Evolutionary conservation across 2,329 filamentous ascomycete genomes (phyloP).

Genomic region (Colletotrichum sp.): DNA sequence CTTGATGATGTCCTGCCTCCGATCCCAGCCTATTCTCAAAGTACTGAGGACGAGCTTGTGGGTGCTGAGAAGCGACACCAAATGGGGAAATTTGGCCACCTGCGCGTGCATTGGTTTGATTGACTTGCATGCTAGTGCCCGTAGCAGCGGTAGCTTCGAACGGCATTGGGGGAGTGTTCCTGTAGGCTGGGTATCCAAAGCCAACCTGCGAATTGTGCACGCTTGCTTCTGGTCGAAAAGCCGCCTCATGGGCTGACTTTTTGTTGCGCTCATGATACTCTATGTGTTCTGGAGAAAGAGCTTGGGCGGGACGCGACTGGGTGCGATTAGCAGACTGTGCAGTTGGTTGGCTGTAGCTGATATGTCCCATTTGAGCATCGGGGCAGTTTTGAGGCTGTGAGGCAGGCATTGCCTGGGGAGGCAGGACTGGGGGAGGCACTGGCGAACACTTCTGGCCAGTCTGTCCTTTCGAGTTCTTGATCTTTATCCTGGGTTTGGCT

Average conservation of each 20-base stretch:
- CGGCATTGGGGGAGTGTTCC: background rate
- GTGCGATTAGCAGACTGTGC: background rate
- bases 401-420: background rate
- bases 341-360: background rate
- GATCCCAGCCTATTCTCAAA: background rate
- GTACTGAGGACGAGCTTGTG: background rate
- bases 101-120: background rate
- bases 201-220: background rate
- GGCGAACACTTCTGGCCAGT: background rate
- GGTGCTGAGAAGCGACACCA: background rate
- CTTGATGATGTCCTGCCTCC: background rate
- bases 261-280: background rate
- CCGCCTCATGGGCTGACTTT: background rate
- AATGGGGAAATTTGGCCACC: background rate
- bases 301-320: background rate
- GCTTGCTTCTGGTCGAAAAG: background rate
- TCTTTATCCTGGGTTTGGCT: background rate
- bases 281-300: background rate
- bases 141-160: background rate
- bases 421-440: background rate
- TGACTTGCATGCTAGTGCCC: background rate
- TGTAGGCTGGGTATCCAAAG: background rate
- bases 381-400: background rate
- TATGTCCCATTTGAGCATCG: background rate
- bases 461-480: background rate